Evolutionary conservation across 1,284 basidiomycete species (phyloP), one percentile per base, ranked within the genome.

Genomic region (Baeospora myosura): DNA sequence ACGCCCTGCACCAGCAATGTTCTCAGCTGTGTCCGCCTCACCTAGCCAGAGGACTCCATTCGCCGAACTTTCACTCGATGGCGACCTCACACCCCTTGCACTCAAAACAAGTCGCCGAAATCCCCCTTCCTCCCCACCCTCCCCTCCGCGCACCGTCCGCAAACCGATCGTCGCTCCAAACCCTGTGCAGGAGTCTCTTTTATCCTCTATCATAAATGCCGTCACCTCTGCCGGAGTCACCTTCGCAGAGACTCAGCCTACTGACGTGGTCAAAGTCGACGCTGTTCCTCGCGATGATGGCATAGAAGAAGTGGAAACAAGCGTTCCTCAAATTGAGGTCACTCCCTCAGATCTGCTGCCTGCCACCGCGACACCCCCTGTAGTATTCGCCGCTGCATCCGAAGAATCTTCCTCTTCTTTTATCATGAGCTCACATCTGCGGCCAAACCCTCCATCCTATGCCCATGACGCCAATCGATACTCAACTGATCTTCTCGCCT

Each of bases 101-200:
- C 16, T 10, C 12, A 10, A 5, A 38, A 38, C 20, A n/a, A 21
- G 25, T 8, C 22, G 11, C 12, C 21, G 36, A 38, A 17, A 25
- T 12, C 28, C 28, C 17, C 36, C 36, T 22, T 38, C 21, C 22
- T 22, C 22, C 12, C n/a, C 36, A n/a, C 22, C 36, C 12, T n/a
- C 21, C 21, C 22, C 17, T 8, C 18, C 18, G 12, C n/a, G 33
- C n/a, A 38, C 10, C 12, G 20, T 25, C 3, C 12, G 20, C 17
- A n/a, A n/a, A 12, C 10, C 17, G 5, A 21, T 38, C 14, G 3
- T 23, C 12, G 36, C 18, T 12, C 18, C 12, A 38, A 20, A 25
- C 43, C n/a, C n/a, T n/a, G n/a, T n/a, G n/a, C 35, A 24, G 44
- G 40, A 38, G 42, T 43, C n/a, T 28, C 14, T 36, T 20, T 23